Base-by-base conservation (phyloP, 768 basidiomycete species). In the Termitomyces sp. region DNA sequence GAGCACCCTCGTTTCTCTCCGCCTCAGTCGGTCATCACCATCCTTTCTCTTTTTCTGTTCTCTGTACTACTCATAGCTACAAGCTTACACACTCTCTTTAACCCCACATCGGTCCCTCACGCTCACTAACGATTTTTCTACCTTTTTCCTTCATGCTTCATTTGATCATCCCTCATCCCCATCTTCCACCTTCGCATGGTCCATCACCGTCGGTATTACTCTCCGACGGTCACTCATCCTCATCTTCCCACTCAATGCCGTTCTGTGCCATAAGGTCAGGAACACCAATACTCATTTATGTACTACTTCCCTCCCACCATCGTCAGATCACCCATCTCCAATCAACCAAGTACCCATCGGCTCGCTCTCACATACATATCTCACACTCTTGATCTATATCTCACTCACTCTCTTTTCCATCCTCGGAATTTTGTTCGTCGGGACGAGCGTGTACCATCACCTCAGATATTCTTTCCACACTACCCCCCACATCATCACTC, bases 401-500 rank as follows among this genome's bases (percentile, higher is more conserved):
- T 24, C 8, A 42, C 27, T 34, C 47, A 49, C 45, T 16, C 45
- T 24, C 13, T 33, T 50, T 8, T 22, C 36, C 27, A 45, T 60
- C 41, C 39, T 34, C 58, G 64, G 67, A 68, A 66, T 66, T 55
- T 44, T 66, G 70, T 72, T 75, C 72, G 74, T 72, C 71, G 67
- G 74, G 70, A 72, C 72, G 74, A 74, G 69, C 73, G 67, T 74
- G 73, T 75, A 71, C 57, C 57, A 65, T 24, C 45, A 50, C 49
- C 58, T 12, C 57, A 44, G 24, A 30, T 44, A 52, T 51, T 20
- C 34, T 16, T 18, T 13, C 54, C 60, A 47, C 27, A 20, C 45
- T 50, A 44, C 54, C 36, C 49, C 49, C 34, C 50, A 16, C 37
- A 55, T 47, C 34, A 55, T 55, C 39, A 53, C 30, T 39, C 24